Evolutionary conservation across 805 yeast genomes (phyloP).

Genomic region (Geotrichum ghanense): DNA sequence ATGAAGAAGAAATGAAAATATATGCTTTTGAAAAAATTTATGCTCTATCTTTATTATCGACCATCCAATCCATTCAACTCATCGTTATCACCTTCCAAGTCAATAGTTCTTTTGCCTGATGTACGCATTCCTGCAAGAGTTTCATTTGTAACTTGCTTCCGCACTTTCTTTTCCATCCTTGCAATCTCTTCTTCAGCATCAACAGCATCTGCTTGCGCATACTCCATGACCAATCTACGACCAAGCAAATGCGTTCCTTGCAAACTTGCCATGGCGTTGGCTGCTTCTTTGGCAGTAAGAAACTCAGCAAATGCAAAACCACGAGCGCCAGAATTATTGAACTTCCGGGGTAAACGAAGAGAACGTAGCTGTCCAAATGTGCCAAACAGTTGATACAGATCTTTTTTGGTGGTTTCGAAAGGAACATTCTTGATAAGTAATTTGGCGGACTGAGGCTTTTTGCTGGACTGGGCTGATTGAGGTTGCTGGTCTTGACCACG

Average conservation of each 20-base stretch:
- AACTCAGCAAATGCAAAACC: conserved; percentile 98
- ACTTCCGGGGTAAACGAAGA: conserved; percentile 91
- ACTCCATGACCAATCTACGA: conserved; percentile 86
- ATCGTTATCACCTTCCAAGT: conserved; percentile 46
- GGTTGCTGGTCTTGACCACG: conserved; percentile 34
- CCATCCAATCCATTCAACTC: conserved; percentile 21
- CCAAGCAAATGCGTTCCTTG: conserved; percentile 96
- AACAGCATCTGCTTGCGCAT: conserved; percentile 70
- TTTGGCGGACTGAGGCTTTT: conserved; percentile 34
- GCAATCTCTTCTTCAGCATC: conserved; percentile 87
- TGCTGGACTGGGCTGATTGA: conserved; percentile 18
- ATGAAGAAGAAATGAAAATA: too few relatives aligned
- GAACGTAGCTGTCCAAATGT: conserved; percentile 92
- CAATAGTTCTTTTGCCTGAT: conserved; percentile 64
- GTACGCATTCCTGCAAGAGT: conserved; percentile 56
- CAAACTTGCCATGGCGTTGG: conserved; percentile 82
- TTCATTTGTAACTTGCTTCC: conserved; percentile 66
- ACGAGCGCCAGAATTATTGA: conserved; percentile 76
- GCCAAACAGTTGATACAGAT: conserved; percentile 83
- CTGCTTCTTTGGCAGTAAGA: conserved; percentile 79
- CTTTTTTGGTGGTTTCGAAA: conserved; percentile 89
- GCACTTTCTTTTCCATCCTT: conserved; percentile 78
- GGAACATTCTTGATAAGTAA: conserved; percentile 94
- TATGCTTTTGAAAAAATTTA: too few relatives aligned
- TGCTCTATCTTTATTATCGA: background rate